Percentiles rank a stretch among this genome's conserved stretches.
phyloP scores from a whole-genome alignment of 2,329 filamentous ascomycete species.

The Phyllosticta citriasiana region DNA sequence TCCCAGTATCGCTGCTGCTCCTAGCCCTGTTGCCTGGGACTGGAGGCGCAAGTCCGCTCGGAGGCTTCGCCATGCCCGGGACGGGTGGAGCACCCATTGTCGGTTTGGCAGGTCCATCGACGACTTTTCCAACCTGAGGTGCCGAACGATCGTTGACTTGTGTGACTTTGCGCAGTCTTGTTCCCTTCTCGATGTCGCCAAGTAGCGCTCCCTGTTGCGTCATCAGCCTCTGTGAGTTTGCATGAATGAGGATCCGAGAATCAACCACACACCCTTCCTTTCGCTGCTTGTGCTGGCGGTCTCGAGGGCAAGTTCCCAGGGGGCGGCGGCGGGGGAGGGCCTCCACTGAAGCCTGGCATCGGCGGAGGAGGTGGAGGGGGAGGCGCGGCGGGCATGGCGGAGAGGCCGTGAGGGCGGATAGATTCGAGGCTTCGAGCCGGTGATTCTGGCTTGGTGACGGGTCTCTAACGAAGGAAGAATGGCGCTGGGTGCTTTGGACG shows the following conservation, averaged over 20 bases:
- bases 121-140: constrained; percentile 53
- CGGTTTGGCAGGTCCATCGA: constrained; percentile 48
- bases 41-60: constrained; percentile 61
- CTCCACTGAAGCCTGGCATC: constrained; percentile 43
- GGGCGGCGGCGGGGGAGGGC: constrained; percentile 54
- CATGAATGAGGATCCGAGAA: neutral
- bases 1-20: constrained; percentile 57
- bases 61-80: constrained; percentile 50
- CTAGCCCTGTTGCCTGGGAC: constrained; percentile 58
- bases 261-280: constrained; percentile 51
- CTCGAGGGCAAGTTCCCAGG: constrained; percentile 51
- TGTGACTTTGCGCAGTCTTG: constrained; percentile 63
- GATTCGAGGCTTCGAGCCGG: neutral
- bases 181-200: constrained; percentile 77
- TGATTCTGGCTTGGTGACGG: neutral
- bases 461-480: neutral
- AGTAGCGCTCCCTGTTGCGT: constrained; percentile 66
- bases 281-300: constrained; percentile 45
- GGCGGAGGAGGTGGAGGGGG: constrained; percentile 60
- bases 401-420: constrained; percentile 1
- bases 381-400: constrained; percentile 43
- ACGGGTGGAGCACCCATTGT: constrained; percentile 72
- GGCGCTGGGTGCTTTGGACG: neutral
- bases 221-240: neutral
- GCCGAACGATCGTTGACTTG: constrained; percentile 89